Base-by-base conservation (phyloP, 2,329 filamentous ascomycete genomes). In the Botrytis pseudocinerea region DNA sequence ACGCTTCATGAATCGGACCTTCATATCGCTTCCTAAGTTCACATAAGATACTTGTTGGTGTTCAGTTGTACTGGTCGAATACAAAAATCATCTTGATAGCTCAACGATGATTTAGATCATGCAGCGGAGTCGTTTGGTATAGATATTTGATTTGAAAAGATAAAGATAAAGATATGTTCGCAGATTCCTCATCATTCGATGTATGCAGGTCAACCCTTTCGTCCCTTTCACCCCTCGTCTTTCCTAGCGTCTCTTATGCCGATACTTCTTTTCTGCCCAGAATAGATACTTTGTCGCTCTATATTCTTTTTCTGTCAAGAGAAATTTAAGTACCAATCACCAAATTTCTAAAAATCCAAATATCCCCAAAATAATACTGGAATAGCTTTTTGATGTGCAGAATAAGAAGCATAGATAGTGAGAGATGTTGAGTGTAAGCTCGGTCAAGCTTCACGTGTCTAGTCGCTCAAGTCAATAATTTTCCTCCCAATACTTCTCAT, bases 401-500 rank as follows among this genome's bases (percentile, higher is more conserved):
- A 57, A 9, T 9, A 18, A 28, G 51, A 12, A 57, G 2, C n/a
- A 18, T 28, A 57, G 51, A 57, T 8, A 2, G 14, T 57, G 16
- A 57, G 9, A 28, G n/a, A 57, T 4, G 7, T 57, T 8, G n/a
- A 18, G 51, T 9, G 51, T 57, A 57, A 18, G 6, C 14, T 32
- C 51, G n/a, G 8, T 57, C n/a, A 57, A 57, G 51, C 51, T 18
- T 44, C 38, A 42, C 28, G 1, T 28, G 5, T 40, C n/a, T 40
- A 51, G 40, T 70, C 54, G 10, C 68, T 70, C 18, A 70, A 70
- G 28, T 46, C 57, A 38, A 62, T 62, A 4, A 70, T 25, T 10
- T 61, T 40, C 28, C 51, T 48, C 8, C 46, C 40, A 6, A 22
- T 25, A 42, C 35, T 68, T 18, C 20, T n/a, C 54, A n/a, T 28